Percentiles rank a stretch among this genome's conserved stretches.
Conservation (phyloP, 2,329 filamentous ascomycete species). For the Penicillium sp. region DNA sequence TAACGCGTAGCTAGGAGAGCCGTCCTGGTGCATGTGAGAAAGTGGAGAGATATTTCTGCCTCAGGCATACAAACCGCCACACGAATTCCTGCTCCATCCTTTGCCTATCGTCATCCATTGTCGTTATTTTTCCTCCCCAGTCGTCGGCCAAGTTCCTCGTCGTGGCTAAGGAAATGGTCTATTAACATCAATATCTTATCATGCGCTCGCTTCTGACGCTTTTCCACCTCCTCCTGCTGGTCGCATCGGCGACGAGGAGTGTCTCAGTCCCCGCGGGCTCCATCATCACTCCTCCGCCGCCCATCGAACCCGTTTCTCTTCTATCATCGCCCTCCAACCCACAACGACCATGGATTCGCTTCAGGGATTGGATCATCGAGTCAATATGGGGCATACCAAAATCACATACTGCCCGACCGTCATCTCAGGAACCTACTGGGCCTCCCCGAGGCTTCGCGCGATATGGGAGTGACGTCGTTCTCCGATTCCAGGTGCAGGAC, state of each 20-base stretch:
- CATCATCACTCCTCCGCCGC: slow-evolving; percentile 39
- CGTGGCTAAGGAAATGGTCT: slow-evolving; percentile 3
- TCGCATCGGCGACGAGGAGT: slow-evolving; percentile 26
- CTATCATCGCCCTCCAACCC: slow-evolving; percentile 36
- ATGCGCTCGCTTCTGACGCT: slow-evolving; percentile 25
- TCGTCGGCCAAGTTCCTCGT: not conserved
- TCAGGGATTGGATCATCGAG: slow-evolving; percentile 51
- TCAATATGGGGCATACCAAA: slow-evolving; percentile 47
- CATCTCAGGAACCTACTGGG: slow-evolving; percentile 27
- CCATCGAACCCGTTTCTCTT: slow-evolving; percentile 35
- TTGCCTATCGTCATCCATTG: not conserved
- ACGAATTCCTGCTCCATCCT: not conserved
- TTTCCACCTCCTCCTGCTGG: slow-evolving; percentile 23
- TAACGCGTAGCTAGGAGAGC: not conserved
- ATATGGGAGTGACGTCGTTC: slow-evolving; percentile 82
- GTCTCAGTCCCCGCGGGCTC: slow-evolving; percentile 43
- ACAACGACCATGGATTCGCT: slow-evolving; percentile 42
- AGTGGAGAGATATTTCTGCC: not conserved
- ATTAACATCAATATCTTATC: slow-evolving; percentile 2
- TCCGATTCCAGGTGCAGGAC: slow-evolving; percentile 81
- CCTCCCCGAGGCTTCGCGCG: slow-evolving; percentile 50
- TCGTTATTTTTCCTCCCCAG: not conserved
- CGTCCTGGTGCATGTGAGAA: not conserved
- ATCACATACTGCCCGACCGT: slow-evolving; percentile 29
- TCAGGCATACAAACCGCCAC: slow-evolving; percentile 10